Evolutionary conservation across 306 rosid genomes (phyloP).

Genomic region (Fragaria ananassa): DNA sequence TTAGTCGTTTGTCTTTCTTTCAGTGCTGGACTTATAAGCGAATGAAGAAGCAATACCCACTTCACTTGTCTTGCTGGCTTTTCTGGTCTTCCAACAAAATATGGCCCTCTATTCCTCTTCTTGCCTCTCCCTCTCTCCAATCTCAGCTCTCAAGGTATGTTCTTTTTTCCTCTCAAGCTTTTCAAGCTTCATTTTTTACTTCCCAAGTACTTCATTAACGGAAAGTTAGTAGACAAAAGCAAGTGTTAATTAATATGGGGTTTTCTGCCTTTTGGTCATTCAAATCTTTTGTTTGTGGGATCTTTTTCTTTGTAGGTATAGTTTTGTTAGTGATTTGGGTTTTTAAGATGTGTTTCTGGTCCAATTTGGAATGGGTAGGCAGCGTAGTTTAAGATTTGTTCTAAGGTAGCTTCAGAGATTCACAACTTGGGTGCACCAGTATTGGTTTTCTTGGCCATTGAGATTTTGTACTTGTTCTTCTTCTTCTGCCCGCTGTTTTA

Average conservation of each 20-base stretch:
- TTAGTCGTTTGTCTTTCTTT: not conserved
- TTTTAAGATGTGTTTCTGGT: slow-evolving; percentile 15
- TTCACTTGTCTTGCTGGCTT: slow-evolving; percentile 26
- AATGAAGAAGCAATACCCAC: slow-evolving; percentile 47
- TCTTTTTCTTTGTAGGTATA: not conserved
- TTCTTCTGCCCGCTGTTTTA: not conserved
- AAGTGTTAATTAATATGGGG: slow-evolving; percentile 4
- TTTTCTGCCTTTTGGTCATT: slow-evolving; percentile 10
- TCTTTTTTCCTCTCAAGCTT: not conserved
- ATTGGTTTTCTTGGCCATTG: not conserved
- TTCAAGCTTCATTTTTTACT: slow-evolving; percentile 10
- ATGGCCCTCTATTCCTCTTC: slow-evolving; percentile 56
- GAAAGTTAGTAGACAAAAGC: not conserved
- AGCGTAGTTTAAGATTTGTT: slow-evolving; percentile 7
- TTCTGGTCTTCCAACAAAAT: slow-evolving; percentile 31
- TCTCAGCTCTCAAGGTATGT: slow-evolving; percentile 50
- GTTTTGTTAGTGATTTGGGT: not conserved
- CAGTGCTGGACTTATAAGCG: slow-evolving; percentile 12
- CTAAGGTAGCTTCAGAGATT: not conserved
- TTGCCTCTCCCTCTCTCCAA: slow-evolving; percentile 44
- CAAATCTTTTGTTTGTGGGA: not conserved
- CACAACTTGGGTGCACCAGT: not conserved
- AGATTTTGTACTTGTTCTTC: not conserved
- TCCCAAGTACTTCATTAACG: not conserved
- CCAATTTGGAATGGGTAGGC: slow-evolving; percentile 22